Conservation (phyloP, 2,329 filamentous ascomycete species). For the Scedosporium boydii region DNA sequence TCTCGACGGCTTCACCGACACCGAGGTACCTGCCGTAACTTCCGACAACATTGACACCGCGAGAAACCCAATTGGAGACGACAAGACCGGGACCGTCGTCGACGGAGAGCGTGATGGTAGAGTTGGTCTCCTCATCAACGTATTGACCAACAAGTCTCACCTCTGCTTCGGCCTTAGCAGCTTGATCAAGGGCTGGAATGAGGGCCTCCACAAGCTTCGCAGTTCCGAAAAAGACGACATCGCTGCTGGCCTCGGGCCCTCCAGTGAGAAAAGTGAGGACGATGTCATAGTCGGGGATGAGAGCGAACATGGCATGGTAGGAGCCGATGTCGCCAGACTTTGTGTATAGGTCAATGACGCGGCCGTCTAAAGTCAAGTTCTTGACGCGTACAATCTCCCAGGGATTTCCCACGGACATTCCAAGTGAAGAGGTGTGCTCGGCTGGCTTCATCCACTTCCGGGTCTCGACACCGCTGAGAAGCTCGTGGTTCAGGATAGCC, state of each 20-base stretch:
- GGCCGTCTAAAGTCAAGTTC: constrained; percentile 25
- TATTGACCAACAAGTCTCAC: constrained; percentile 26
- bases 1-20: constrained; percentile 8
- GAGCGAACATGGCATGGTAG: constrained; percentile 28
- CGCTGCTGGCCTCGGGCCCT: constrained; percentile 16
- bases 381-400: constrained; percentile 36
- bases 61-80: constrained; percentile 27
- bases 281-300: constrained; percentile 37
- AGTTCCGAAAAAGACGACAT: constrained; percentile 16
- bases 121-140: constrained; percentile 25
- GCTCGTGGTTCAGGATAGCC: constrained; percentile 30
- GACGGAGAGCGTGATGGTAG: constrained; percentile 25
- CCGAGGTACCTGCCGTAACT: constrained; percentile 21
- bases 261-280: constrained; percentile 29
- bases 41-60: constrained; percentile 28
- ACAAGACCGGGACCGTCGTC: constrained; percentile 29
- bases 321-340: constrained; percentile 33
- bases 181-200: constrained; percentile 31
- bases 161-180: constrained; percentile 25
- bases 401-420: constrained; percentile 30
- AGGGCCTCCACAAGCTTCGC: constrained; percentile 21
- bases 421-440: constrained; percentile 24
- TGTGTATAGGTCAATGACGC: constrained; percentile 34
- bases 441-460: constrained; percentile 35
- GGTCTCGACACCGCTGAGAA: constrained; percentile 28